Conservation (phyloP, 768 basidiomycete genomes). For the Kwoniella dejecticola region DNA sequence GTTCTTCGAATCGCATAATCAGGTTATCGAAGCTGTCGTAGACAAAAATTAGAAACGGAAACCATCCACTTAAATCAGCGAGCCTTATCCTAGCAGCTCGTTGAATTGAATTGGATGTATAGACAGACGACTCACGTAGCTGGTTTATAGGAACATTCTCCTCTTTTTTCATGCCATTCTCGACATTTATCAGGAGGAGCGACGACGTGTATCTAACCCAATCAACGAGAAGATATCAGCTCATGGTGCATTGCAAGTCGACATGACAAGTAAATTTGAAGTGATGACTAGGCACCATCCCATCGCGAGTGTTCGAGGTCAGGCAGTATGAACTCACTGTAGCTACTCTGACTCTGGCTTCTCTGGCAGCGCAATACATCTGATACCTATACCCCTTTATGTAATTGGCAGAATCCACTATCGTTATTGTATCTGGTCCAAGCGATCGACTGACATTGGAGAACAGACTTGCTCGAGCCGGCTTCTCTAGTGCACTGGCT, state of each 20-base stretch:
- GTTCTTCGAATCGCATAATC: constrained; percentile 87
- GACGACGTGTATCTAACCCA: constrained; percentile 58
- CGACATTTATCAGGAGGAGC: constrained; percentile 69
- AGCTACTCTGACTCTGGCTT: constrained; percentile 78
- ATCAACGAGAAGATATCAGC: too few species aligned
- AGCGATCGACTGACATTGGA: constrained; percentile 77
- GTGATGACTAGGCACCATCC: too few species aligned
- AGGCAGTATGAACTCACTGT: too few species aligned
- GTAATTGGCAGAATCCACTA: constrained; percentile 90
- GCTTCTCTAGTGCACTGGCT: constrained; percentile 84
- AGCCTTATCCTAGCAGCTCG: not conserved
- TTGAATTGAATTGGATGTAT: not conserved
- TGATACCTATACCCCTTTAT: constrained; percentile 99
- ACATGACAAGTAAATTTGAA: too few species aligned
- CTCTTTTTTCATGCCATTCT: constrained; percentile 69
- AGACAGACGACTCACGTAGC: constrained; percentile 66
- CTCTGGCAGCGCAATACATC: constrained; percentile 92
- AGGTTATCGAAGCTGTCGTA: constrained; percentile 81
- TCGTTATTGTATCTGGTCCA: constrained; percentile 71
- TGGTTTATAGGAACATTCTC: constrained; percentile 61
- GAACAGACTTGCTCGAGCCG: constrained; percentile 79
- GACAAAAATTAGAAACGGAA: too few species aligned
- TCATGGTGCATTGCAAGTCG: too few species aligned
- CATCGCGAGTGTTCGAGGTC: too few species aligned
- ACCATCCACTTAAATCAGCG: not conserved